Evolutionary conservation across 2,329 filamentous ascomycete species (phyloP).

Genomic region (Cyclaneusma minus): DNA sequence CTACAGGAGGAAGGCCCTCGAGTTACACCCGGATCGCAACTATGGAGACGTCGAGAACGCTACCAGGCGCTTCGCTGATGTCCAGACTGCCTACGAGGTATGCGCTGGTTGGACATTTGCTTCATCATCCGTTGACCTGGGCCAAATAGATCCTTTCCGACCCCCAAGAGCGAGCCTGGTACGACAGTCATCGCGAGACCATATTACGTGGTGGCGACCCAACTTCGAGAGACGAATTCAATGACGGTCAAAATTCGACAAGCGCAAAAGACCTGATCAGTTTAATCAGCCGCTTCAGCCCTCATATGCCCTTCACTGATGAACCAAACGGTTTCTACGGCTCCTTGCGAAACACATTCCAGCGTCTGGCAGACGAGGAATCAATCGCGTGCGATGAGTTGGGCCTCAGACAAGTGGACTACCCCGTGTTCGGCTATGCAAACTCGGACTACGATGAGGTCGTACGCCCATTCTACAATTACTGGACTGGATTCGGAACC

Average conservation of each 20-base stretch:
- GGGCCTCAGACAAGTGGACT: conserved; percentile 41
- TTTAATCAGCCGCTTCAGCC: conserved; percentile 68
- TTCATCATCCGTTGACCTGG: too few species aligned
- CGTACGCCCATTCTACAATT: conserved; percentile 66
- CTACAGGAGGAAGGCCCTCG: conserved; percentile 78
- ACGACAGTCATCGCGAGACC: conserved; percentile 81
- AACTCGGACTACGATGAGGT: conserved; percentile 59
- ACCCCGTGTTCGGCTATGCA: conserved; percentile 72
- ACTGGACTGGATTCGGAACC: conserved; percentile 72
- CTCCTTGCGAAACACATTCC: conserved; percentile 61
- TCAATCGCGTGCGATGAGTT: conserved; percentile 57
- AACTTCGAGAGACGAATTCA: conserved; percentile 29
- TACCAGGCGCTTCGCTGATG: conserved; percentile 75
- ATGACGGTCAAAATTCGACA: too few species aligned
- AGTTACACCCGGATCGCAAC: conserved; percentile 91
- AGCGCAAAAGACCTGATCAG: conserved; percentile 65
- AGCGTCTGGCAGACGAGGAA: conserved; percentile 68
- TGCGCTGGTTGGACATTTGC: too few species aligned
- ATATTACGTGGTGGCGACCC: conserved; percentile 46
- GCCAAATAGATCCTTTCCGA: too few species aligned
- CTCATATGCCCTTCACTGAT: conserved; percentile 66
- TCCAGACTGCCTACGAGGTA: conserved; percentile 87
- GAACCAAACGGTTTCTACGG: conserved; percentile 73
- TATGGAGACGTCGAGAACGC: conserved; percentile 70
- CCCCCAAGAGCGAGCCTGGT: conserved; percentile 91